Conservation (phyloP, 2,329 filamentous ascomycete genomes). For the Claviceps spartinae region DNA sequence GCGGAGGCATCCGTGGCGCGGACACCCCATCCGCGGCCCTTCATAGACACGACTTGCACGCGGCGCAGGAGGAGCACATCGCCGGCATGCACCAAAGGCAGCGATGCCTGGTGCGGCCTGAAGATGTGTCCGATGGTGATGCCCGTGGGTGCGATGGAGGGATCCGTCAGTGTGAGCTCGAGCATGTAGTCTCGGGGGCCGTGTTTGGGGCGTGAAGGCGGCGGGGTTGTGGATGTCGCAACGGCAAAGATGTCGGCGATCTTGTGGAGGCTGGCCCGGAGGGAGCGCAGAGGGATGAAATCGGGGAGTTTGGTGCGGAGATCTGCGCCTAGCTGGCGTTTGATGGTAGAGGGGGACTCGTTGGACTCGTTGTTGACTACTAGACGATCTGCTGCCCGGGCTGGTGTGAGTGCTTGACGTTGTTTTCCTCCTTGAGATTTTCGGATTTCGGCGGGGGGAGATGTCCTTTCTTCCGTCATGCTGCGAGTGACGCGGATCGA, state of each 20-base stretch:
- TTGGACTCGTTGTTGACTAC: constrained; percentile 12
- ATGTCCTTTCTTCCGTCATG: constrained; percentile 5
- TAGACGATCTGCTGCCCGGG: constrained; percentile 9
- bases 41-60: constrained; percentile 40
- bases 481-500: constrained; percentile 12
- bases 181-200: constrained; percentile 47
- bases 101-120: constrained; percentile 41
- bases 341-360: constrained; percentile 23
- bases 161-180: constrained; percentile 43
- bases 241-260: constrained; percentile 42
- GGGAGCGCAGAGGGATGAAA: constrained; percentile 35
- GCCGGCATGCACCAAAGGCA: constrained; percentile 41
- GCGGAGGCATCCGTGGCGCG: constrained; percentile 40
- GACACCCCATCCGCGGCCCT: constrained; percentile 41
- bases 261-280: constrained; percentile 36
- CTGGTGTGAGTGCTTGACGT: neutral
- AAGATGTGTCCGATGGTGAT: constrained; percentile 44
- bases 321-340: constrained; percentile 31
- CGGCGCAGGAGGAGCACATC: constrained; percentile 45
- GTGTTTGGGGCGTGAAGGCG: constrained; percentile 40
- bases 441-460: constrained; percentile 2
- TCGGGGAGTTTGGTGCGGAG: constrained; percentile 38
- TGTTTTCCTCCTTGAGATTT: neutral
- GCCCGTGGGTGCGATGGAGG: constrained; percentile 34
- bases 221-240: constrained; percentile 34